These are phyloP conservation scores for Tetrapisispora phaffii DNA, from an alignment of 805 yeast species.

Conservation along the genomic window DNA sequence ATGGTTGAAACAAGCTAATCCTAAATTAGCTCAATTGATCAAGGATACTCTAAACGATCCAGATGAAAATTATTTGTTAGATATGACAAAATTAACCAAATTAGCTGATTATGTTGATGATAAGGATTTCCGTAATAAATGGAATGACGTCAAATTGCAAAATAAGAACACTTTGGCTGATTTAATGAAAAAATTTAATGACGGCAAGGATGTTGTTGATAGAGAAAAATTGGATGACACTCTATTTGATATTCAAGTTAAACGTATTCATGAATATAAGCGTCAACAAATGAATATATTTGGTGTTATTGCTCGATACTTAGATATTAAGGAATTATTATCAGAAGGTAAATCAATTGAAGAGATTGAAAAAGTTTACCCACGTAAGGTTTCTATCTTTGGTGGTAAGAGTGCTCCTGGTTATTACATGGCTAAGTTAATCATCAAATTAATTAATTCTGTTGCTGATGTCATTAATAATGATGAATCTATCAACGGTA, in stretches of 20 bases:
- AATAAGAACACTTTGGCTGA: slow-evolving; percentile 62
- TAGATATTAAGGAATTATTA: slow-evolving; percentile 50
- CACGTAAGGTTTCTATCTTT: slow-evolving; percentile 70
- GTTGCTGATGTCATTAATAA: slow-evolving; percentile 74
- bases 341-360: slow-evolving; percentile 39
- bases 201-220: slow-evolving; percentile 45
- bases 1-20: slow-evolving; percentile 92
- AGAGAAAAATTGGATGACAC: slow-evolving; percentile 47
- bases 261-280: slow-evolving; percentile 91
- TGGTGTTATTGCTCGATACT: slow-evolving; percentile 77
- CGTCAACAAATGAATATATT: slow-evolving; percentile 90
- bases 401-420: slow-evolving; percentile 99
- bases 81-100: slow-evolving; percentile 56
- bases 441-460: slow-evolving; percentile 74
- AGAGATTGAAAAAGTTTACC: slow-evolving; percentile 49
- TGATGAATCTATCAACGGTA: slow-evolving; percentile 63
- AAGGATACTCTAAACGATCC: slow-evolving; percentile 50
- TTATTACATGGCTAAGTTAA: slow-evolving; percentile 86
- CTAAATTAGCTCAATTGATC: slow-evolving; percentile 64
- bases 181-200: slow-evolving; percentile 55
- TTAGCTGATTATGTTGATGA: slow-evolving; percentile 63
- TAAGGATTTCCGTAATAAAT: slow-evolving; percentile 50
- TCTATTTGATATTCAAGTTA: slow-evolving; percentile 84
- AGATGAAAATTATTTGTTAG: slow-evolving; percentile 57
- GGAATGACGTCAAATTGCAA: slow-evolving; percentile 61